Evolutionary conservation across 2,329 filamentous ascomycete genomes (phyloP), one percentile per base, ranked within the genome.

Genomic region (Aspergillus felis): DNA sequence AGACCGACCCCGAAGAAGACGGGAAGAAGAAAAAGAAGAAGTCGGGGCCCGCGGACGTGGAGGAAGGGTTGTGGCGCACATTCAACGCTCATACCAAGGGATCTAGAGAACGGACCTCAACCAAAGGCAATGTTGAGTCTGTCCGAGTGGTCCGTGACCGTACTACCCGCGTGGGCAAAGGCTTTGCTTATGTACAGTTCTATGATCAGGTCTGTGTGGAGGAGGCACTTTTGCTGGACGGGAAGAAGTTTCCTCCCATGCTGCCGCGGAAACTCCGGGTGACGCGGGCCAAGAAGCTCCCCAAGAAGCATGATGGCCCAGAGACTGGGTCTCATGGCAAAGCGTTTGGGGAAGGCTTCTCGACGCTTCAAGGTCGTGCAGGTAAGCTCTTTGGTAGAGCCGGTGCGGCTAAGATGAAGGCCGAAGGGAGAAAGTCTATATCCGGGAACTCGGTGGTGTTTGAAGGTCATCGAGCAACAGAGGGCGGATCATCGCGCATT

Each of bases 141-240:
- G 95, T 99, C 38, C 89, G 94, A 35, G 92, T 99, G 22, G 85
- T 97, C 52, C 87, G 94, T 55, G 94, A 99, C 70, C 82, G 90
- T 61, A 88, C 89, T 64, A 99, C 95, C 7, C 86, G 95, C 51
- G 91, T 99, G 29, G 92, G 94, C 68, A 99, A 99, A 73, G 94
- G 94, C 4, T 91, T 99, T 70, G 95, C 95, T 61, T 99, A 99
- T 69, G 93, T 99, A 17, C 94, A 99, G 71, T 99, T 99, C 76
- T 85, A 88, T 80, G 91, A 97, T 67, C 85, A 82, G 61, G 97
- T 95, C 67, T 82, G 88, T 48, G 93, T 99, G 49, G 94, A 99
- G 75, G 84, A 89, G n/a, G 94, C 94, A 1, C 82, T 99, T 12
- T 83, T 95, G 42, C 85, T 93, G 60, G 84, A 97, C 71, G 92